Conservation (phyloP, 108 stramenopile genomes). For the Epithemia pelagica region DNA sequence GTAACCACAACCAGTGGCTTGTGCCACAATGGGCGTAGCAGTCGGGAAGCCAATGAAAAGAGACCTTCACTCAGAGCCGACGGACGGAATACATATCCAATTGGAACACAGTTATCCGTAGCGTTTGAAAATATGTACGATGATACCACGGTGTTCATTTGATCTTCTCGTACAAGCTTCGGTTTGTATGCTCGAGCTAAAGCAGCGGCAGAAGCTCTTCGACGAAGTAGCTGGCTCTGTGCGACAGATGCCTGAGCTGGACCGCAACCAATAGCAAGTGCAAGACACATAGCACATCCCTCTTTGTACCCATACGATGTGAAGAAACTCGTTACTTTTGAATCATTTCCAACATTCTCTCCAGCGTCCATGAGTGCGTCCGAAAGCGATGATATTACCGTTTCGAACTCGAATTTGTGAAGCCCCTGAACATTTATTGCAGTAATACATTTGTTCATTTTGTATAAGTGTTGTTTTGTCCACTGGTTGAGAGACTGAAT, state of each 20-base stretch:
- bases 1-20: conserved; percentile 83
- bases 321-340: conserved; percentile 56
- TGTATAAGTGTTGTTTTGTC: conserved; percentile 49
- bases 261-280: conserved; percentile 45
- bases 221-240: conserved; percentile 21
- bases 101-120: conserved; percentile 34
- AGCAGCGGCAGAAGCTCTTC: conserved; percentile 18
- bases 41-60: conserved; percentile 46
- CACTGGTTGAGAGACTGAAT: conserved; percentile 52
- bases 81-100: conserved; percentile 54
- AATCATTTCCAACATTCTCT: conserved; percentile 48
- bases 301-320: conserved; percentile 67
- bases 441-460: conserved; percentile 23
- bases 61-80: conserved; percentile 74
- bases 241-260: conserved; percentile 6
- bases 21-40: conserved; percentile 82
- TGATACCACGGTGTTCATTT: not conserved
- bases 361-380: conserved; percentile 44
- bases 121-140: not conserved
- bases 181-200: conserved; percentile 16
- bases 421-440: conserved; percentile 74
- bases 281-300: conserved; percentile 77
- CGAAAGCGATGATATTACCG: conserved; percentile 33
- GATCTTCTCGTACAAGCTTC: conserved; percentile 15
- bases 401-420: conserved; percentile 46